These are phyloP conservation scores for Populus hybrid DNA, from an alignment of 441 rosid species.

Conservation along the genomic window DNA sequence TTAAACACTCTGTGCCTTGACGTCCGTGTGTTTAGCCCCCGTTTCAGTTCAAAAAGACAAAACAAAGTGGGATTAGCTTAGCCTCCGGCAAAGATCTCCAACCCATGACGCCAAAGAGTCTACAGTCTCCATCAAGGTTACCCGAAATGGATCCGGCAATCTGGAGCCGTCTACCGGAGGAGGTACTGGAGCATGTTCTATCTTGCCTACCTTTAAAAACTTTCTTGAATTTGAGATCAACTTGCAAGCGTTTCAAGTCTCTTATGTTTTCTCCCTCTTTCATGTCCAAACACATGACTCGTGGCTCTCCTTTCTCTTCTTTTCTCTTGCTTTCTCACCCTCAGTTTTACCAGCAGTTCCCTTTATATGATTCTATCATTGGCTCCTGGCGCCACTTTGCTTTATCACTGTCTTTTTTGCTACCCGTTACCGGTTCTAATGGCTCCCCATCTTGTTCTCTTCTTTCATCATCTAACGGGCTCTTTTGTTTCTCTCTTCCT, in stretches of 20 bases:
- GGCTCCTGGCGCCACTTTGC: slow-evolving; percentile 54
- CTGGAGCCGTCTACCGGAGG: slow-evolving; percentile 69
- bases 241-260: slow-evolving; percentile 59
- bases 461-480: slow-evolving; percentile 61
- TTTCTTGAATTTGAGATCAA: slow-evolving; percentile 53
- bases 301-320: slow-evolving; percentile 43
- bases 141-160: slow-evolving; percentile 65
- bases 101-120: background rate
- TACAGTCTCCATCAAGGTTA: slow-evolving; percentile 18
- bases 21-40: background rate
- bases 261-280: slow-evolving; percentile 55
- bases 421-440: slow-evolving; percentile 24
- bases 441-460: slow-evolving; percentile 30
- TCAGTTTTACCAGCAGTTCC: slow-evolving; percentile 43
- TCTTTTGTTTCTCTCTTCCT: slow-evolving; percentile 61
- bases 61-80: background rate
- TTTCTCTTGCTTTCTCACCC: slow-evolving; percentile 82
- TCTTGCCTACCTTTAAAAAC: slow-evolving; percentile 55
- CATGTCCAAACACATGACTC: slow-evolving; percentile 50
- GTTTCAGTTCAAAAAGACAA: slow-evolving; percentile 26
- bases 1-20: background rate
- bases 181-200: slow-evolving; percentile 62
- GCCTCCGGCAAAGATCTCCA: background rate
- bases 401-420: slow-evolving; percentile 39
- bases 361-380: slow-evolving; percentile 51